phyloP scores from a whole-genome alignment of 805 yeast genomes.

The Wickerhamia fluorescens region DNA sequence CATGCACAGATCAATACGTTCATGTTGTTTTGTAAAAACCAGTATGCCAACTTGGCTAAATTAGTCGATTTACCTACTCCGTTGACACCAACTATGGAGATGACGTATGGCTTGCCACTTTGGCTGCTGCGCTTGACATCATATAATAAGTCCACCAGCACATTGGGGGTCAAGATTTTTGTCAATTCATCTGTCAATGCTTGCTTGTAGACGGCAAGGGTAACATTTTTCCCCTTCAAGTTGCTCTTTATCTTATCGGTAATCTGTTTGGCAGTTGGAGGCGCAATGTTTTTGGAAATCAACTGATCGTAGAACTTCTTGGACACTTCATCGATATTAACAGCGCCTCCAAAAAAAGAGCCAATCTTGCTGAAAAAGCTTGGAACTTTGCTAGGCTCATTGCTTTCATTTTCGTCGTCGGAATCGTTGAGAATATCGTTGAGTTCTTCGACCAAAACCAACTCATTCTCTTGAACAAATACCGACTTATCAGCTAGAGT shows the following conservation, averaged over 20 bases:
- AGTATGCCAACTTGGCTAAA: slow-evolving; percentile 86
- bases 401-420: slow-evolving; percentile 23
- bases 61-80: slow-evolving; percentile 98
- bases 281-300: slow-evolving; percentile 83
- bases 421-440: slow-evolving; percentile 29
- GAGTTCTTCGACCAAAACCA: slow-evolving; percentile 35
- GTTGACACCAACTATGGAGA: slow-evolving; percentile 94
- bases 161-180: slow-evolving; percentile 82
- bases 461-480: slow-evolving; percentile 29
- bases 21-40: slow-evolving; percentile 87
- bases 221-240: slow-evolving; percentile 61
- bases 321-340: slow-evolving; percentile 55
- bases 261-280: slow-evolving; percentile 72
- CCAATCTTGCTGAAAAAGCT: slow-evolving; percentile 30
- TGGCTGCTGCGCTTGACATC: slow-evolving; percentile 53
- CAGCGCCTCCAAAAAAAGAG: slow-evolving; percentile 31
- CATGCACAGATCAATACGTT: slow-evolving; percentile 90
- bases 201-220: slow-evolving; percentile 59
- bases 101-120: slow-evolving; percentile 68
- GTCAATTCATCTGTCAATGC: slow-evolving; percentile 63
- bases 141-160: slow-evolving; percentile 78
- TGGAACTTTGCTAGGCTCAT: slow-evolving; percentile 4
- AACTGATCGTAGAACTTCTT: slow-evolving; percentile 67
- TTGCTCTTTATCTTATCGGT: slow-evolving; percentile 64
- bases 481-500: slow-evolving; percentile 22